Conservation (phyloP, 768 basidiomycete species). For the Hortiboletus campestris region DNA sequence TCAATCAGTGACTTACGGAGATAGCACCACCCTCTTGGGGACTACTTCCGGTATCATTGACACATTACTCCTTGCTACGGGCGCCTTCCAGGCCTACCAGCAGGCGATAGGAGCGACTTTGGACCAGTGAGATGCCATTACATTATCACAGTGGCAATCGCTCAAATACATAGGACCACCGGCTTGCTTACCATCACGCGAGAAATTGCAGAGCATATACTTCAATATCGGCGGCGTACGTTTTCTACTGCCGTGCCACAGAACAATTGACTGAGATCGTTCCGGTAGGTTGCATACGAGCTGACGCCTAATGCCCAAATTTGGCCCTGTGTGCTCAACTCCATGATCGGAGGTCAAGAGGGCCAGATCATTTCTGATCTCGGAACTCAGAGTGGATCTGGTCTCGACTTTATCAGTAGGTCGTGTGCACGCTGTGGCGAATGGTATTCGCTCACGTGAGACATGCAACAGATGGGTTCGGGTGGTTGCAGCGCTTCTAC, state of each 20-base stretch:
- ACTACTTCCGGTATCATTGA: constrained; percentile 49
- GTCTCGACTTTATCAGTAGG: constrained; percentile 65
- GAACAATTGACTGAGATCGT: background rate
- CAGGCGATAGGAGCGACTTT: constrained; percentile 49
- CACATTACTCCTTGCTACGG: constrained; percentile 56
- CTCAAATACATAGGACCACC: constrained; percentile 39
- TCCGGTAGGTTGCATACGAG: constrained; percentile 45
- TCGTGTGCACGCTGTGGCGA: background rate
- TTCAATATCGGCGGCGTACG: constrained; percentile 49
- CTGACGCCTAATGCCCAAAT: constrained; percentile 66
- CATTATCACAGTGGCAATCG: background rate
- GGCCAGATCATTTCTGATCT: constrained; percentile 48
- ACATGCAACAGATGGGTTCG: constrained; percentile 47
- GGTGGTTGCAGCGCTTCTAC: constrained; percentile 62
- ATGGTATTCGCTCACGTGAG: background rate
- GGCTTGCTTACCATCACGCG: constrained; percentile 54
- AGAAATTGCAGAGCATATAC: constrained; percentile 47
- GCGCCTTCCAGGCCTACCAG: constrained; percentile 57
- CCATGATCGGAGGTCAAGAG: constrained; percentile 50
- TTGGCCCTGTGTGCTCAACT: constrained; percentile 63
- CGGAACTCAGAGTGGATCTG: constrained; percentile 48
- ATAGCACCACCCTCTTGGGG: constrained; percentile 31
- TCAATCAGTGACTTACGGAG: constrained; percentile 37
- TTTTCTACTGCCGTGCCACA: background rate
- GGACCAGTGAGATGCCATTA: constrained; percentile 41